A percentile compares a stretch with the other conserved stretches of the same genome.
These are phyloP conservation scores for Mycena amicta DNA, from an alignment of 768 basidiomycete species.

Conservation along the genomic window DNA sequence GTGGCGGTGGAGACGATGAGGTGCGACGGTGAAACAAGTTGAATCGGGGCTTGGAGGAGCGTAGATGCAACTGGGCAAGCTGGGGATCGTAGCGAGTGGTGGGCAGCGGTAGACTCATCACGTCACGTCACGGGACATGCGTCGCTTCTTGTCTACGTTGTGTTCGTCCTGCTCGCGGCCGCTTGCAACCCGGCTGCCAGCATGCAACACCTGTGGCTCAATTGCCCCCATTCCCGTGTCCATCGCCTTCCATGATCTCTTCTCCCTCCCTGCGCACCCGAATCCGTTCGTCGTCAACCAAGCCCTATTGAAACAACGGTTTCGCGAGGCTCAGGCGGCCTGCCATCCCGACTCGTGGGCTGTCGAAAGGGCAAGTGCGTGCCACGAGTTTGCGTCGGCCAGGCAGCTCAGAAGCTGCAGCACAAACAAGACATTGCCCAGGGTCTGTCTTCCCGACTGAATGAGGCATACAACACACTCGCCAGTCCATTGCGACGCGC, in stretches of 20 bases:
- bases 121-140: not conserved
- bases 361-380: conserved; percentile 61
- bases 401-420: conserved; percentile 5
- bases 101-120: not conserved
- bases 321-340: conserved; percentile 69
- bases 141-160: conserved; percentile 7
- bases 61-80: not conserved
- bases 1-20: not conserved
- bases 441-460: conserved; percentile 71
- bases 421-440: conserved; percentile 62
- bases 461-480: conserved; percentile 81
- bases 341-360: conserved; percentile 91
- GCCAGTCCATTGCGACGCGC: conserved; percentile 72
- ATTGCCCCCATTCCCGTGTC: conserved; percentile 61
- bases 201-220: conserved; percentile 71
- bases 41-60: conserved; percentile 7
- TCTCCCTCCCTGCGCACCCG: conserved; percentile 60
- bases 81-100: not conserved
- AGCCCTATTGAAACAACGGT: conserved; percentile 59
- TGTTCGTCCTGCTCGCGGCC: conserved; percentile 68
- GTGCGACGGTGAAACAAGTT: conserved; percentile 1
- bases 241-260: conserved; percentile 66
- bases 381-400: not conserved
- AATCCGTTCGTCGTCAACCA: conserved; percentile 76
- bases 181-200: conserved; percentile 69